Percentiles rank a stretch among this genome's conserved stretches.
These are phyloP conservation scores for Cyclocybe cylindracea DNA, from an alignment of 768 basidiomycete genomes.

Conservation along the genomic window DNA sequence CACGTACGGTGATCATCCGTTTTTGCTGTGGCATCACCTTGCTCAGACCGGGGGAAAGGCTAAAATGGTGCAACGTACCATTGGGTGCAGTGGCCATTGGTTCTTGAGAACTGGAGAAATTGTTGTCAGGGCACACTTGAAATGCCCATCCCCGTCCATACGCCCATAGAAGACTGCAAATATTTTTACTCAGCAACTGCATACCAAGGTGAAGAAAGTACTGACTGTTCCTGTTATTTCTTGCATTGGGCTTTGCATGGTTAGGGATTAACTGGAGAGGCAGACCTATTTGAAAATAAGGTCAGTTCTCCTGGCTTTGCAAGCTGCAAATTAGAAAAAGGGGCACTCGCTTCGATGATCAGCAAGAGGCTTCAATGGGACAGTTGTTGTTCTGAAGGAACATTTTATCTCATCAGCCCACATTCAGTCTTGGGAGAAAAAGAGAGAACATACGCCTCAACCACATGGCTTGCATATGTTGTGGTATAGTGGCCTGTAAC, in stretches of 20 bases:
- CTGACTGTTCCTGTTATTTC: slow-evolving; percentile 24
- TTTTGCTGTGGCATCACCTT: slow-evolving; percentile 52
- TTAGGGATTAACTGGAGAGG: slow-evolving; percentile 39
- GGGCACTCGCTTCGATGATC: slow-evolving; percentile 47
- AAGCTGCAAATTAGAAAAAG: not conserved
- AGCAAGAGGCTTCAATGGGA: slow-evolving; percentile 54
- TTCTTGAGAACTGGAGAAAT: slow-evolving; percentile 53
- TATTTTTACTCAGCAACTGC: not conserved
- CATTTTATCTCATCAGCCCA: not conserved
- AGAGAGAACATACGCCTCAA: slow-evolving; percentile 50
- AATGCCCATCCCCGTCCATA: slow-evolving; percentile 50
- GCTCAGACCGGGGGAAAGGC: not conserved
- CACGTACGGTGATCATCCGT: slow-evolving; percentile 64
- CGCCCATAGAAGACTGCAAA: slow-evolving; percentile 55
- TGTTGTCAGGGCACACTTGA: slow-evolving; percentile 65
- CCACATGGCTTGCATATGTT: slow-evolving; percentile 34
- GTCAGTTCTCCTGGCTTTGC: not conserved
- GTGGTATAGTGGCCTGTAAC: slow-evolving; percentile 62
- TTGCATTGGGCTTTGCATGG: slow-evolving; percentile 25
- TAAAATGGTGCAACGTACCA: slow-evolving; percentile 21
- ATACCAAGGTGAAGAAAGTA: not conserved
- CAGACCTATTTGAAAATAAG: slow-evolving; percentile 34
- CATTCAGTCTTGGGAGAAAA: not conserved
- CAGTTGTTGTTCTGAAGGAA: slow-evolving; percentile 44
- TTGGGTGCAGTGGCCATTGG: slow-evolving; percentile 44